A percentile compares a stretch with the other conserved stretches of the same genome.
Evolutionary conservation across 768 basidiomycete genomes (phyloP).

Genomic region (Suillus hirtellus): DNA sequence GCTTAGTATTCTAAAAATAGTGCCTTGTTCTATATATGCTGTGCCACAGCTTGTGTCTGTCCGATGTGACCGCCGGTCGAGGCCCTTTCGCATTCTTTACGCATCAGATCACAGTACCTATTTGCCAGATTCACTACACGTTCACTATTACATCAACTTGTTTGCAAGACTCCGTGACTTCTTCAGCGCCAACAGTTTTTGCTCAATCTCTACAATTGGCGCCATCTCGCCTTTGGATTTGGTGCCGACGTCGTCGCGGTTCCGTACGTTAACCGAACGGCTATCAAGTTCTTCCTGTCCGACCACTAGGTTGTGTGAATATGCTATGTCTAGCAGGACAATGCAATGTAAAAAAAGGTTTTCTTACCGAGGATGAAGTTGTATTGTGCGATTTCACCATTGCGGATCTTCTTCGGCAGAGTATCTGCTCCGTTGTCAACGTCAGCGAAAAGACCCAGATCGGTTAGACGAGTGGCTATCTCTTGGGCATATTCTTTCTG

Average conservation of each 20-base stretch:
- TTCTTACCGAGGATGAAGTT: slow-evolving; percentile 92
- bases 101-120: neutral
- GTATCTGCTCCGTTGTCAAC: slow-evolving; percentile 93
- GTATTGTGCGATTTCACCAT: slow-evolving; percentile 96
- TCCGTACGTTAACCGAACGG: slow-evolving; percentile 91
- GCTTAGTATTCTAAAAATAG: neutral
- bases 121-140: slow-evolving; percentile 1
- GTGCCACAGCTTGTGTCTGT: slow-evolving; percentile 9
- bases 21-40: neutral
- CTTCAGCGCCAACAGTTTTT: slow-evolving; percentile 76
- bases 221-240: slow-evolving; percentile 80
- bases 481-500: slow-evolving; percentile 91
- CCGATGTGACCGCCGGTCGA: neutral
- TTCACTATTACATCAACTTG: slow-evolving; percentile 37
- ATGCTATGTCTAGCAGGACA: neutral
- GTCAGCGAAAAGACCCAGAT: slow-evolving; percentile 81
- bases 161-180: slow-evolving; percentile 52
- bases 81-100: slow-evolving; percentile 1
- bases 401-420: slow-evolving; percentile 94
- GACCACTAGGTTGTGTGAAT: slow-evolving; percentile 60
- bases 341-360: neutral
- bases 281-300: slow-evolving; percentile 89
- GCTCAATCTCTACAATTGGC: slow-evolving; percentile 66
- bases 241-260: slow-evolving; percentile 88
- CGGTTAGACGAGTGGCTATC: slow-evolving; percentile 65